These are phyloP conservation scores for Penicillium goetzii DNA, from an alignment of 495 filamentous ascomycete species.

Conservation along the genomic window DNA sequence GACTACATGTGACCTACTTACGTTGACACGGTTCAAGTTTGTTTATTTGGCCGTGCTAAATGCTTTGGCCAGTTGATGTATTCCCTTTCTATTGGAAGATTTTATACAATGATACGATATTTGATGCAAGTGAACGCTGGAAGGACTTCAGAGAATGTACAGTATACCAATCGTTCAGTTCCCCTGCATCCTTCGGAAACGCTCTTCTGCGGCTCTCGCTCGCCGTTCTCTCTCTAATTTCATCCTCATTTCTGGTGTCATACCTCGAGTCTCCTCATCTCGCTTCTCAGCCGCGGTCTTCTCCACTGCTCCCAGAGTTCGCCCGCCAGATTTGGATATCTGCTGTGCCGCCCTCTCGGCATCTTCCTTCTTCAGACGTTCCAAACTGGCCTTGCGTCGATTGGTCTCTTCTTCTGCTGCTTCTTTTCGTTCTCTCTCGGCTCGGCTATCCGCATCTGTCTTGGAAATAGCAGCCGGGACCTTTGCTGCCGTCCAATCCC, in stretches of 20 bases:
- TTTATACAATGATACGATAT: not conserved
- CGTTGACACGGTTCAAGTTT: not conserved
- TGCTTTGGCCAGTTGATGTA: not conserved
- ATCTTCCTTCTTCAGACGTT: slow-evolving; percentile 69
- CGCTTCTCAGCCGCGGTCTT: slow-evolving; percentile 76
- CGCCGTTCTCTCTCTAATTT: slow-evolving; percentile 78
- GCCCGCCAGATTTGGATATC: slow-evolving; percentile 46
- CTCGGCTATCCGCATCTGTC: slow-evolving; percentile 67
- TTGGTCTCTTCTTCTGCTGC: slow-evolving; percentile 59
- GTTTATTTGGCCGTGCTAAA: not conserved
- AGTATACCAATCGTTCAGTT: slow-evolving; percentile 19
- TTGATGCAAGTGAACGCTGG: slow-evolving; percentile 4
- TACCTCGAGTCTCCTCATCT: slow-evolving; percentile 78
- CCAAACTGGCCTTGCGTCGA: slow-evolving; percentile 63
- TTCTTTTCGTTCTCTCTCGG: slow-evolving; percentile 60
- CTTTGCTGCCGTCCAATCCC: slow-evolving; percentile 78
- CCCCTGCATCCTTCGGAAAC: slow-evolving; percentile 66
- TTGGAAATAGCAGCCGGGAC: slow-evolving; percentile 72
- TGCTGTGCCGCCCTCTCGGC: slow-evolving; percentile 53
- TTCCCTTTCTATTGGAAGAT: not conserved
- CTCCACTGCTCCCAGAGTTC: slow-evolving; percentile 54
- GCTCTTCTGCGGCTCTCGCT: slow-evolving; percentile 85
- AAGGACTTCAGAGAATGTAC: not conserved
- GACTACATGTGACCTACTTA: not conserved
- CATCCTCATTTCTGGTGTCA: slow-evolving; percentile 83